Evolutionary conservation across 2,329 filamentous ascomycete genomes (phyloP).

Genomic region (Hirsutella thompsonii): DNA sequence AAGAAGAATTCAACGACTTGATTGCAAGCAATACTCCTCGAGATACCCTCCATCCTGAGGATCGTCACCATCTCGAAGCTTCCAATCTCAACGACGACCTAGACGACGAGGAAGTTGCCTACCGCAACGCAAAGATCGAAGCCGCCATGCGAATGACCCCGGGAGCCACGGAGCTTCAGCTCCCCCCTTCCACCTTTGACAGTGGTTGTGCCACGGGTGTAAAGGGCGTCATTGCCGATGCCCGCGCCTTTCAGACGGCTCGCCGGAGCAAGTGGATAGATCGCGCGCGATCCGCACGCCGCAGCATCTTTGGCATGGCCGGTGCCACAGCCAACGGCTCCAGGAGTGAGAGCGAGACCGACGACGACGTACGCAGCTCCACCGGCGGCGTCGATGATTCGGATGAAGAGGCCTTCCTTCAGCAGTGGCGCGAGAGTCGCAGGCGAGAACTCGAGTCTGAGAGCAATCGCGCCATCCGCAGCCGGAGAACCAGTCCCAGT

Average conservation of each 20-base stretch:
- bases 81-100: conserved; percentile 40
- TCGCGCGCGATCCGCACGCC: conserved; percentile 37
- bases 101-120: conserved; percentile 41
- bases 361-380: conserved; percentile 26
- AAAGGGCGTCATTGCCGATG: conserved; percentile 79
- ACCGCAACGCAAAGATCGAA: conserved; percentile 43
- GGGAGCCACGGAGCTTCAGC: conserved; percentile 37
- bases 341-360: conserved; percentile 32
- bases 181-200: conserved; percentile 51
- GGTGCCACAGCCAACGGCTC: conserved; percentile 10
- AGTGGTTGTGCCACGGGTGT: conserved; percentile 64
- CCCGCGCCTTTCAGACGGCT: conserved; percentile 61
- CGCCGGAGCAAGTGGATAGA: conserved; percentile 41
- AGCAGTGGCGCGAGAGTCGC: conserved; percentile 72
- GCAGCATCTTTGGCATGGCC: conserved; percentile 40
- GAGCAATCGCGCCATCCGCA: conserved; percentile 40
- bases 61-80: conserved; percentile 32
- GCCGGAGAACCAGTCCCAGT: conserved; percentile 62
- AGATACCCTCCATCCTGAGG: conserved; percentile 42
- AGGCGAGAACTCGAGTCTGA: conserved; percentile 63
- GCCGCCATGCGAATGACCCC: conserved; percentile 53
- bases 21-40: conserved; percentile 40
- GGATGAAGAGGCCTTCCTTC: conserved; percentile 71
- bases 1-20: conserved; percentile 55
- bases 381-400: conserved; percentile 45